phyloP scores from a whole-genome alignment of 352 stramenopile species.

The Achlya hypogyna region DNA sequence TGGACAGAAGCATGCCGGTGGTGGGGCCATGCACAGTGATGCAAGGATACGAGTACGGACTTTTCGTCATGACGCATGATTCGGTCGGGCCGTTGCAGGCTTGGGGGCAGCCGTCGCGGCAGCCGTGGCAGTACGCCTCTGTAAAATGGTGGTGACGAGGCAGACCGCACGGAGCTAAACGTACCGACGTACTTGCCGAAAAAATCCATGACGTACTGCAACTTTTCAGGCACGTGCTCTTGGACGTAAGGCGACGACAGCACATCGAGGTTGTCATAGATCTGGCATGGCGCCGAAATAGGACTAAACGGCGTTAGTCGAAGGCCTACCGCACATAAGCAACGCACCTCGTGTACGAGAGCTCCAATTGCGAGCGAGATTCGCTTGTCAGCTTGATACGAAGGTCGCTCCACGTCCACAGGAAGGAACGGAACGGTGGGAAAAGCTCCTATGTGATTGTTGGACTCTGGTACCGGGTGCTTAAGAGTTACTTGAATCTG shows the following conservation, averaged over 20 bases:
- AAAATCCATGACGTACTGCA: background rate
- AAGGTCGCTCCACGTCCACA: constrained; percentile 74
- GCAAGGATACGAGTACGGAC: constrained; percentile 69
- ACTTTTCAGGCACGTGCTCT: background rate
- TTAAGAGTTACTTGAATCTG: constrained; percentile 33
- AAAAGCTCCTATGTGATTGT: constrained; percentile 32
- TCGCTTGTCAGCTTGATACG: constrained; percentile 49
- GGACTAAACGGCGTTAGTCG: background rate
- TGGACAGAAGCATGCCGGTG: constrained; percentile 48
- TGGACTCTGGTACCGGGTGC: background rate
- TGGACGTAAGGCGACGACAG: background rate
- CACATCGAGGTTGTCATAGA: background rate
- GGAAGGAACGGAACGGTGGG: constrained; percentile 51
- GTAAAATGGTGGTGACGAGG: background rate
- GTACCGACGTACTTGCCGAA: background rate
- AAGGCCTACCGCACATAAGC: background rate
- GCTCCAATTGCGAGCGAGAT: constrained; percentile 47
- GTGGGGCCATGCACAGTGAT: constrained; percentile 47
- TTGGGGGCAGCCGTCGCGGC: constrained; percentile 50
- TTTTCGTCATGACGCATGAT: constrained; percentile 49
- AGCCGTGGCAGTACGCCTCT: constrained; percentile 56
- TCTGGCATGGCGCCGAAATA: background rate
- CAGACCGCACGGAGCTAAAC: background rate
- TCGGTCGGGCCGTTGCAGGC: constrained; percentile 33
- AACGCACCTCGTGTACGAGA: constrained; percentile 22